These are phyloP conservation scores for Glonium stellatum DNA, from an alignment of 495 filamentous ascomycete species.

Conservation along the genomic window DNA sequence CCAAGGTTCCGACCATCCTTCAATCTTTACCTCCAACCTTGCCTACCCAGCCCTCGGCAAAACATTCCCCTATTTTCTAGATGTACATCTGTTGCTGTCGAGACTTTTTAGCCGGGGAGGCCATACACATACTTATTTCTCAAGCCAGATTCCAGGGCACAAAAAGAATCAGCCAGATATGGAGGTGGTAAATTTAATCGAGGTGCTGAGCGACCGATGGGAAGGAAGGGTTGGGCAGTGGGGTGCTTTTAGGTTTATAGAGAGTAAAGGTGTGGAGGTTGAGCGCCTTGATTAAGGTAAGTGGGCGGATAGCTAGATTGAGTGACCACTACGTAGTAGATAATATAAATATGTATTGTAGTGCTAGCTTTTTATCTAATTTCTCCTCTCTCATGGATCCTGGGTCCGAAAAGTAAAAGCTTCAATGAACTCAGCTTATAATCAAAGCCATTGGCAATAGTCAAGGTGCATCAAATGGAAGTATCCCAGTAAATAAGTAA, in stretches of 20 bases:
- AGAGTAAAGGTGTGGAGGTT: neutral
- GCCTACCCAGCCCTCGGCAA: slow-evolving; percentile 28
- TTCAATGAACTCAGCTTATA: too few relatives aligned
- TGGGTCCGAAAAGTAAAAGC: too few relatives aligned
- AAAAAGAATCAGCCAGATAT: neutral
- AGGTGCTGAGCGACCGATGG: slow-evolving; percentile 33
- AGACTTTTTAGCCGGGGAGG: slow-evolving; percentile 7
- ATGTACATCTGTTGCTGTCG: slow-evolving; percentile 30
- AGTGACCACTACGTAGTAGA: neutral
- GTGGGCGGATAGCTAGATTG: neutral
- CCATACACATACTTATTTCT: slow-evolving; percentile 5
- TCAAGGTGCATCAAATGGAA: too few relatives aligned
- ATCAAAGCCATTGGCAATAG: too few relatives aligned
- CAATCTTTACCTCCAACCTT: slow-evolving; percentile 30
- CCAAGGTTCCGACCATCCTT: slow-evolving; percentile 9
- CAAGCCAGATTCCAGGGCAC: neutral
- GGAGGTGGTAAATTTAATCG: slow-evolving; percentile 23
- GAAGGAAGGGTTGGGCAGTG: slow-evolving; percentile 27
- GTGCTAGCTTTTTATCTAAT: too few relatives aligned
- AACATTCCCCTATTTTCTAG: slow-evolving; percentile 26
- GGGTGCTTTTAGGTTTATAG: slow-evolving; percentile 12
- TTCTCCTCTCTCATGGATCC: too few relatives aligned
- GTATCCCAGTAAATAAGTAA: too few relatives aligned
- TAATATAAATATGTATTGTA: neutral
- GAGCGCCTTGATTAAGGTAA: neutral